A percentile compares a stretch with the other conserved stretches of the same genome.
Conservation (phyloP, 805 yeast species). For the Saccharomyces jurei region DNA sequence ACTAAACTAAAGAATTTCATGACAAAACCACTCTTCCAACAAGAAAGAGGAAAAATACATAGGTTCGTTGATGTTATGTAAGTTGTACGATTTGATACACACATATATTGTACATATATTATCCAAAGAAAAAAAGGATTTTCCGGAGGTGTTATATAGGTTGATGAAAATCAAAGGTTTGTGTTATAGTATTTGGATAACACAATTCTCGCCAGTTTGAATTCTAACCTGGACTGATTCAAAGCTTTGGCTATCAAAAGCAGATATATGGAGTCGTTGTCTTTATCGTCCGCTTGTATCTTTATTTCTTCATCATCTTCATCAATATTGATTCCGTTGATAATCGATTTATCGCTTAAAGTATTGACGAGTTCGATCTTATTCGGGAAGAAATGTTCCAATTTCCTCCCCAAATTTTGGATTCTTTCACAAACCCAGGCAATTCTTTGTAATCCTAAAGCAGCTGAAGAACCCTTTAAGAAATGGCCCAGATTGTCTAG, state of each 20-base stretch:
- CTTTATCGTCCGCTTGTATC: constrained; percentile 22
- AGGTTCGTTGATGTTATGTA: background rate
- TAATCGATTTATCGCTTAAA: constrained; percentile 7
- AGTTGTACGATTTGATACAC: background rate
- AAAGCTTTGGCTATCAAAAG: constrained; percentile 38
- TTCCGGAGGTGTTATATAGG: background rate
- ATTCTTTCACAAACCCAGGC: constrained; percentile 87
- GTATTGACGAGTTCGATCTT: constrained; percentile 6
- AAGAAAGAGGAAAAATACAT: background rate
- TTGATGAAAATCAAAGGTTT: constrained; percentile 9
- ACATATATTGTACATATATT: background rate
- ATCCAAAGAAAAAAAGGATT: background rate
- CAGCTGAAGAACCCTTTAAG: constrained; percentile 91
- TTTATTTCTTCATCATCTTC: constrained; percentile 4
- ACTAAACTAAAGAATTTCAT: background rate
- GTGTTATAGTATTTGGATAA: constrained; percentile 41
- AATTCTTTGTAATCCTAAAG: constrained; percentile 75
- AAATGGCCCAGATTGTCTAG: constrained; percentile 82
- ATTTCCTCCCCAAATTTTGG: constrained; percentile 68
- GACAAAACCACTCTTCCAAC: background rate
- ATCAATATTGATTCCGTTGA: constrained; percentile 7
- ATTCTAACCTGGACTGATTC: constrained; percentile 41
- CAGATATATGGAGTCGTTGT: constrained; percentile 35
- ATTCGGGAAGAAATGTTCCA: constrained; percentile 22
- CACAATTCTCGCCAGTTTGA: constrained; percentile 38